Evolutionary conservation across 2,329 filamentous ascomycete genomes (phyloP), one percentile per base, ranked within the genome.

Genomic region (Dryadomyces quercus-mongolicae): DNA sequence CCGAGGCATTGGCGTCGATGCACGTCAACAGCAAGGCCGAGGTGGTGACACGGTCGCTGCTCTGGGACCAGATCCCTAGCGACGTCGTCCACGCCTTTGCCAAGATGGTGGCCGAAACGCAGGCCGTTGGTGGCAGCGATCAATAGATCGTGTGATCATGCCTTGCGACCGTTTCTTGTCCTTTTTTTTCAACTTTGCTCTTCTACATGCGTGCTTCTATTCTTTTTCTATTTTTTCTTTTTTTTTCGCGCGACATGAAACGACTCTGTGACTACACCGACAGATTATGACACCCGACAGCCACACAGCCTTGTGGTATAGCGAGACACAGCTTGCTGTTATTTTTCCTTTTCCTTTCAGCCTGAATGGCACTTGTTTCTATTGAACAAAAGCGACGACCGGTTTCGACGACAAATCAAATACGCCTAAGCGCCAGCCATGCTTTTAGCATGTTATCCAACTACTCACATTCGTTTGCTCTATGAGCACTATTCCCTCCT

Each of bases 71-170:
- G 69, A 91, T 97, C 62, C 91, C 93, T 15, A 80, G 82, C 62
- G 90, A 97, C 60, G 90, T 97, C 50, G 89, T 98, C 53, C 82
- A 84, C 62, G 89, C 92, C 67, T 97, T 97, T 74, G 88, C 87
- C 63, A 87, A 88, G 70, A 90, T 95, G 80, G 86, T 95, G 62
- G 82, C 86, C 60, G 86, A 93, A 65, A 85, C 79, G 70, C 84
- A 77, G 8, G 52, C 53, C 1, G 49, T 21, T 20, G 38, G 51
- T 5, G 49, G 50, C 12, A 36, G 49, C 52, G 49, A 56, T 49
- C 50, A 58, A 21, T 51, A 57, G 52, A 21, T 22, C 40, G 13
- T 44, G 3, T 15, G 13, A 16, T 2, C 5, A 48, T 18, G 7
- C 15, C 18, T 36, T 31, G 36, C 9, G 22, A n/a, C 45, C 25